Conservation (phyloP, 441 rosid genomes). For the Populus hybrid region DNA sequence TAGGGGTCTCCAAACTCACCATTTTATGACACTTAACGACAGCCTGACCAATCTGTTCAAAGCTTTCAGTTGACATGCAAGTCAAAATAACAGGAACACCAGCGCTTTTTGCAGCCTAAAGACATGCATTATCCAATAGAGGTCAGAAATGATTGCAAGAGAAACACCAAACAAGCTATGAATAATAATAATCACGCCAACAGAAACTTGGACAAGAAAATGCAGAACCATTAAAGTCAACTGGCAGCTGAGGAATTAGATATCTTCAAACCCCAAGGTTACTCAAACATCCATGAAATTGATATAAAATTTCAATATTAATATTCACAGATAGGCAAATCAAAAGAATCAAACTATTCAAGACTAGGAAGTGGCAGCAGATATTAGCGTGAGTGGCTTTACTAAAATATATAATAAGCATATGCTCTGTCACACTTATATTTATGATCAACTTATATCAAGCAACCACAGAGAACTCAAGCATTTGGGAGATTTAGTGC, state of each 20-base stretch:
- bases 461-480: background rate
- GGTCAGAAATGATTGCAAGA: background rate
- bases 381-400: background rate
- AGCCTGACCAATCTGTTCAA: conserved; percentile 66
- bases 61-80: conserved; percentile 74
- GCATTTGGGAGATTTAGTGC: background rate
- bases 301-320: background rate
- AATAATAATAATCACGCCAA: background rate
- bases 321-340: background rate
- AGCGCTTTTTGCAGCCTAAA: conserved; percentile 73
- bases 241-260: background rate
- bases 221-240: background rate
- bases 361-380: background rate
- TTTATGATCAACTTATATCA: background rate
- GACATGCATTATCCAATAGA: conserved; percentile 10
- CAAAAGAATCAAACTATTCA: background rate
- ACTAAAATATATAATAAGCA: background rate
- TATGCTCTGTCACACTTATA: background rate
- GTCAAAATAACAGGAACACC: conserved; percentile 83
- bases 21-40: conserved; percentile 56
- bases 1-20: conserved; percentile 38
- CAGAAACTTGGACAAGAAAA: background rate
- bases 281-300: background rate
- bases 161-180: background rate
- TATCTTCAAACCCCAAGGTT: background rate